Evolutionary conservation across 805 yeast species (phyloP).

Genomic region (Suhomyces kilbournensis): DNA sequence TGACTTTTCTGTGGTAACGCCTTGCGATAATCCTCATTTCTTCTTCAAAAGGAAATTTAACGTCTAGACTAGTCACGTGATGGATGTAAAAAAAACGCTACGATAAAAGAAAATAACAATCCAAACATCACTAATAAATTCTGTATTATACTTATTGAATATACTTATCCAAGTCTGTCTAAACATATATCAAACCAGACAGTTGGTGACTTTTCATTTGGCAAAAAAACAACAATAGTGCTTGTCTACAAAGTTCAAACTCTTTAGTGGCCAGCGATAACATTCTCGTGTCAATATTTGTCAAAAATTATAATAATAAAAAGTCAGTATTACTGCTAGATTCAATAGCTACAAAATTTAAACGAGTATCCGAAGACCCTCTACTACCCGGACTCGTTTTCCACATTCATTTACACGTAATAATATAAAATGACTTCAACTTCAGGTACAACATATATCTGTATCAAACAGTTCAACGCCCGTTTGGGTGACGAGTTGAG

Average conservation of each 20-base stretch:
- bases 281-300: not conserved
- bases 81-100: not conserved
- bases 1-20: not conserved
- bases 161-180: not conserved
- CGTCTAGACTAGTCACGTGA: not conserved
- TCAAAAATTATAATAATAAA: not conserved
- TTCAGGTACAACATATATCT: conserved; percentile 41
- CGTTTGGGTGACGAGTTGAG: conserved; percentile 88
- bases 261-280: not conserved
- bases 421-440: conserved; percentile 7
- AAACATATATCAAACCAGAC: not conserved
- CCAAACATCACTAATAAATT: not conserved
- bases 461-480: conserved; percentile 83
- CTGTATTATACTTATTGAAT: not conserved
- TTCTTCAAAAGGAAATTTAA: not conserved
- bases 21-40: not conserved
- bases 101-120: conserved; percentile 1
- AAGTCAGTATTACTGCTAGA: not conserved
- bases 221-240: not conserved
- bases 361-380: not conserved
- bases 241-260: not conserved
- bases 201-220: not conserved
- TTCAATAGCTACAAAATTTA: not conserved
- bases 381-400: not conserved
- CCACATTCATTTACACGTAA: not conserved